Percentiles rank a stretch among this genome's conserved stretches.
Conservation (phyloP, 495 filamentous ascomycete genomes). For the Hypoxylon crocopeplum region DNA sequence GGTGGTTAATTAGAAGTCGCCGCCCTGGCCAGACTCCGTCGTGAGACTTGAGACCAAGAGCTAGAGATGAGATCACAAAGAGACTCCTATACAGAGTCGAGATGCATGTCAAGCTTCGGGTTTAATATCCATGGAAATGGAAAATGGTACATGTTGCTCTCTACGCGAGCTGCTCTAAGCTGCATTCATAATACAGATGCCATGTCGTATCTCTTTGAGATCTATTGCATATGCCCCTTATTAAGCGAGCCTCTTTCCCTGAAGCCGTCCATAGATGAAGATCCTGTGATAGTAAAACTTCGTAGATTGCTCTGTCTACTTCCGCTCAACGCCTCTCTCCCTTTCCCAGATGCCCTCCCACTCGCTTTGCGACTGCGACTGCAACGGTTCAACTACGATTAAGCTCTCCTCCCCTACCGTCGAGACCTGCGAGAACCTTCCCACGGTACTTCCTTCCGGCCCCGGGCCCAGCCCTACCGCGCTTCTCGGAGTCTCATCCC, state of each 20-base stretch:
- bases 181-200: conserved; percentile 7
- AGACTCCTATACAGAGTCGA: not conserved
- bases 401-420: conserved; percentile 49
- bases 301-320: too few species aligned
- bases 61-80: not conserved
- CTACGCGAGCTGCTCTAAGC: conserved; percentile 9
- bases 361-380: conserved; percentile 43
- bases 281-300: too few species aligned
- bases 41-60: not conserved
- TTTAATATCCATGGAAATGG: not conserved
- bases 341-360: conserved; percentile 74
- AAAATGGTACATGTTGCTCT: not conserved
- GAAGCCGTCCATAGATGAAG: too few species aligned
- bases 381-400: conserved; percentile 51
- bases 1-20: not conserved
- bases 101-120: not conserved
- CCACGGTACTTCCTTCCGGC: conserved; percentile 8
- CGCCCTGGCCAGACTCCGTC: not conserved
- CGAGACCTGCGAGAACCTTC: conserved; percentile 30
- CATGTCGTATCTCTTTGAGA: too few species aligned
- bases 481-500: conserved; percentile 12
- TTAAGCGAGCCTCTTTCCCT: too few species aligned
- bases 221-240: too few species aligned
- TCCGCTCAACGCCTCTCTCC: conserved; percentile 42
- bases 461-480: conserved; percentile 6